Evolutionary conservation across 345 rosid genomes (phyloP), one percentile per base, ranked within the genome.

Genomic region (Dipteronia dyeriana): DNA sequence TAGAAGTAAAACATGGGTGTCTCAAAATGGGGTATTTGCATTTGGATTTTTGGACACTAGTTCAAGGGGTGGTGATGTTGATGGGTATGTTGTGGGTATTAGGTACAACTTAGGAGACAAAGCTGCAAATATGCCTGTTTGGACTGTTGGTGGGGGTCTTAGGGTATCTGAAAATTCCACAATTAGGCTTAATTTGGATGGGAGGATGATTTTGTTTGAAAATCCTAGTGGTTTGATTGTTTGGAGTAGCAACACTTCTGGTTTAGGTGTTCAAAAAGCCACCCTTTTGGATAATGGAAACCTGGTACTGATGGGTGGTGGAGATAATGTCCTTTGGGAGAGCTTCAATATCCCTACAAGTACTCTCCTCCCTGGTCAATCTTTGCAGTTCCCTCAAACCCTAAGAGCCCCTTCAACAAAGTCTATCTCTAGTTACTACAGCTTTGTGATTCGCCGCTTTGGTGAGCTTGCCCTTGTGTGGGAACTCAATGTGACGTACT

Each of bases 381-480:
- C 82, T 31, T 79, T 85, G 45, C 80, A 59, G 49, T 82, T 85
- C 31, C 84, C 84, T 61, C 85, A 78, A 70, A 63, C 80, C 71
- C 73, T 80, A 17, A 82, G 84, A 72, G 82, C 88, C 12, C 80
- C 84, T 78, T 82, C 82, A 8, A 78, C 74, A 43, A 80, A 80
- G 31, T 76, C 82, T 2, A 80, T 47, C 68, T 75, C 84, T 59
- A 85, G 88, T 70, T 85, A 76, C 65, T 80, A 85, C 66, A 78
- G 25, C 19, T 80, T 82, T 80, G 68, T 76, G 77, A 80, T 85
- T 23, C 62, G 60, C 43, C 75, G 19, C 23, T 78, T 77, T 0
- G 85, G 88, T 22, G 85, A 85, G 79, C 85, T 85, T 75, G 82
- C 82, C 57, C 84, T 85, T 68, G 79, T 82, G 71, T 82, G 85